Conservation (phyloP, 306 rosid genomes). For the Amphicarpaea edgeworthii region DNA sequence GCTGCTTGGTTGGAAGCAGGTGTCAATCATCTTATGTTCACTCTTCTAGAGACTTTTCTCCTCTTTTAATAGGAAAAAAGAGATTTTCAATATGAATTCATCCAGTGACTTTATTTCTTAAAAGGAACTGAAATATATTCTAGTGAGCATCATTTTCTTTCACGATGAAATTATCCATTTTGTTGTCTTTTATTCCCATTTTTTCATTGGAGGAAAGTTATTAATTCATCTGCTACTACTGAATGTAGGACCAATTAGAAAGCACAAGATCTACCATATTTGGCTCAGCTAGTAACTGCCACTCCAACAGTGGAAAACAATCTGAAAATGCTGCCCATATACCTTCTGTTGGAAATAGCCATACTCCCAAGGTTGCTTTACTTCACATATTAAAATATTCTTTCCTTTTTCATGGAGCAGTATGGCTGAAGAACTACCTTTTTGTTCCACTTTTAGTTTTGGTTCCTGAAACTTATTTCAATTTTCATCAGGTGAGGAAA, state of each 20-base stretch:
- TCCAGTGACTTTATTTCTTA: conserved; percentile 45
- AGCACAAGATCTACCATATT: conserved; percentile 51
- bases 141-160: conserved; percentile 57
- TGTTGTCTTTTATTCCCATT: neutral
- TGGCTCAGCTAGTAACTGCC: conserved; percentile 40
- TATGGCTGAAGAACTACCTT: neutral
- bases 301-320: conserved; percentile 52
- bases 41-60: conserved; percentile 42
- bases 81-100: conserved; percentile 47
- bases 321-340: conserved; percentile 50
- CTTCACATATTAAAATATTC: conserved; percentile 17
- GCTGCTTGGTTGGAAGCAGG: conserved; percentile 48
- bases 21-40: conserved; percentile 41
- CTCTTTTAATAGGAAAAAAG: conserved; percentile 43
- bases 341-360: conserved; percentile 55
- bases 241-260: conserved; percentile 65
- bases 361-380: conserved; percentile 68
- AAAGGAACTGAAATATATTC: conserved; percentile 45
- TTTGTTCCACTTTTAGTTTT: conserved; percentile 23
- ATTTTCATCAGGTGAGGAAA: conserved; percentile 74
- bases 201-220: conserved; percentile 30
- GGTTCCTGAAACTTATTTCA: neutral
- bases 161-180: conserved; percentile 36
- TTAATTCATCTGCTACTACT: conserved; percentile 34
- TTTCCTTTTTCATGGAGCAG: neutral